Evolutionary conservation across 1,284 basidiomycete genomes (phyloP).

Genomic region (Coniophora puteana): DNA sequence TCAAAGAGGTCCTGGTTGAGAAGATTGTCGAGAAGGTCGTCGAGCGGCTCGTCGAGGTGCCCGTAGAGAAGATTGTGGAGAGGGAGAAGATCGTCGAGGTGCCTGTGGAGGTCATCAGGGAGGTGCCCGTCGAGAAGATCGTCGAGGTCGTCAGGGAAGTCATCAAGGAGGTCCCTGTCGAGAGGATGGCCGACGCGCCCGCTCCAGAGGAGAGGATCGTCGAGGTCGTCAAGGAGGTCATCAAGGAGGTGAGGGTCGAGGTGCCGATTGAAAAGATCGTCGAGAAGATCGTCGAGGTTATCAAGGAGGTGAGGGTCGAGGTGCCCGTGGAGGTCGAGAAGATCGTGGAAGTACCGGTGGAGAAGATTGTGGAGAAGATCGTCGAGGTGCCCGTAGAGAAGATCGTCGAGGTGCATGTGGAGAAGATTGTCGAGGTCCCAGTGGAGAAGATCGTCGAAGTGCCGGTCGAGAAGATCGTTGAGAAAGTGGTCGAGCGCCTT

Average conservation of each 20-base stretch:
- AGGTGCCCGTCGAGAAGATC: slow-evolving; percentile 22
- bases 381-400: slow-evolving; percentile 21
- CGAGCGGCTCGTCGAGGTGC: no score
- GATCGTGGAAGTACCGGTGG: slow-evolving; percentile 42
- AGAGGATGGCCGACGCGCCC: slow-evolving; percentile 14
- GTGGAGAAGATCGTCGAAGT: slow-evolving; percentile 17
- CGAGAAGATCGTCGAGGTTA: slow-evolving; percentile 25
- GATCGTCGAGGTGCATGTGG: slow-evolving; percentile 10
- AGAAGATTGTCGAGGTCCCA: slow-evolving; percentile 15
- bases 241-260: slow-evolving; percentile 23
- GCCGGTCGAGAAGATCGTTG: slow-evolving; percentile 16
- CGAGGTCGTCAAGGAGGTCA: slow-evolving; percentile 10
- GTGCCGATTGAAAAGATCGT: no score
- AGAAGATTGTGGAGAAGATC: slow-evolving; percentile 19
- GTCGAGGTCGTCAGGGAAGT: slow-evolving; percentile 35
- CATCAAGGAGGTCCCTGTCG: slow-evolving; percentile 42
- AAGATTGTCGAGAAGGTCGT: no score
- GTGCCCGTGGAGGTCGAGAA: slow-evolving; percentile 37
- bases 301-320: slow-evolving; percentile 25
- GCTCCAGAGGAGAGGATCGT: slow-evolving; percentile 10
- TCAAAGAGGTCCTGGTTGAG: no score
- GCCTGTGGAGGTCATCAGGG: slow-evolving; percentile 24
- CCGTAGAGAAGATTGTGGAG: no score
- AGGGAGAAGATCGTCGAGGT: no score
- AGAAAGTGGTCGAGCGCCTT: slow-evolving; percentile 24